Base-by-base conservation (phyloP, 2,329 filamentous ascomycete genomes). In the Diplocarpon rosae region DNA sequence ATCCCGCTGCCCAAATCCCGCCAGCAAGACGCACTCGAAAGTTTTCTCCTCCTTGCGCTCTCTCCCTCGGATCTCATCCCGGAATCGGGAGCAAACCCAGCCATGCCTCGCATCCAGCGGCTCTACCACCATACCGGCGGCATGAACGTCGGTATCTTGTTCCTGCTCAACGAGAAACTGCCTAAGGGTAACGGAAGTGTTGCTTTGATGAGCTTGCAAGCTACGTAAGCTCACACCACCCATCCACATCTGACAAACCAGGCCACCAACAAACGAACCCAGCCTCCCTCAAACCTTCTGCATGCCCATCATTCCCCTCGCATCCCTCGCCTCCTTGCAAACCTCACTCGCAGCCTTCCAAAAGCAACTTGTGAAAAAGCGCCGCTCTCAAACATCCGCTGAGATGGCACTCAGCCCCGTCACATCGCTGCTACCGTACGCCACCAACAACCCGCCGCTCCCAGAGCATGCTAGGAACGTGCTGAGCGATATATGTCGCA, bases 381-480 rank as follows among this genome's bases (percentile, higher is more conserved):
- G 45, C 36, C 39, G 37, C 4, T 9, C 39, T n/a, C 34, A 16
- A 40, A 10, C 20, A 14, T 39, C 15, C 39, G 5, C 35, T 34
- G 16, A 29, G 20, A 13, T 20, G 3, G 7, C 20, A 7, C 30
- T 47, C 17, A 47, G 52, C 12, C 47, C 58, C 11, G 43, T 43
- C 7, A 43, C 42, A 13, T 43, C 43, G 27, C 49, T 63, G 9
- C 51, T 63, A 6, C 55, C 57, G 32, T 59, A 54, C 31, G 61
- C 58, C 39, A 55, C 55, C 5, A 41, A 50, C 14, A 52, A 52
- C 16, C 46, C 50, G 10, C 54, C 52, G 1, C 51, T 63, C 13
- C 49, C 54, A 30, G 59, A 62, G 39, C 59, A 62, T 45, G 47
- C 53, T 7, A 54, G 52, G 28, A 59, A 63, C 46, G 39, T 64